phyloP scores from a whole-genome alignment of 257 asterid genomes.

The Rhazya stricta region DNA sequence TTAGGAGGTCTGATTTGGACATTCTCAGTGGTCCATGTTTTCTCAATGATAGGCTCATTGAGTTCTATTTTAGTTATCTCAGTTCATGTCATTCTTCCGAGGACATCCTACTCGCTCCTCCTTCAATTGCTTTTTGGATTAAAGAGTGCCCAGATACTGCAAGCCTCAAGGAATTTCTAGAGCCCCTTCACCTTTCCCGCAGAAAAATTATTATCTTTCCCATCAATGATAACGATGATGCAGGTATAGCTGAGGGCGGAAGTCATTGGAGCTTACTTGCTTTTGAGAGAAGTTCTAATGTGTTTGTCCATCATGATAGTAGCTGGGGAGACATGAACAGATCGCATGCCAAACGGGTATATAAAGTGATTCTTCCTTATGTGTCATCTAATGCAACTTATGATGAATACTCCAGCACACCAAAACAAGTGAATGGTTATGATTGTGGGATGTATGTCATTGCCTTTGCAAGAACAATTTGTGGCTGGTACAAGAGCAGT shows the following conservation, averaged over 20 bases:
- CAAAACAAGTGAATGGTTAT: slow-evolving; percentile 51
- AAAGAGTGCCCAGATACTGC: slow-evolving; percentile 60
- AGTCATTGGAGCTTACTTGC: slow-evolving; percentile 78
- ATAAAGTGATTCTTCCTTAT: slow-evolving; percentile 30
- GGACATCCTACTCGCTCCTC: slow-evolving; percentile 61
- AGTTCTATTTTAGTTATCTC: slow-evolving; percentile 74
- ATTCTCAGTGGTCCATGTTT: slow-evolving; percentile 63
- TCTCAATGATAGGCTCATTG: slow-evolving; percentile 78
- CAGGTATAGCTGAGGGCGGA: slow-evolving; percentile 69
- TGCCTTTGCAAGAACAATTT: slow-evolving; percentile 58
- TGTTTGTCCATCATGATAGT: slow-evolving; percentile 80
- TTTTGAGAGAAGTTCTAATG: slow-evolving; percentile 41
- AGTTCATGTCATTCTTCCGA: slow-evolving; percentile 41
- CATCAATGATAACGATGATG: slow-evolving; percentile 62
- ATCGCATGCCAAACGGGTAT: slow-evolving; percentile 39
- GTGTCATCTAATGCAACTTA: slow-evolving; percentile 27
- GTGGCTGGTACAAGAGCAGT: slow-evolving; percentile 46
- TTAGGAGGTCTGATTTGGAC: slow-evolving; percentile 63
- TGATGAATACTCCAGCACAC: slow-evolving; percentile 36
- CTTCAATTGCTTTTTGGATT: slow-evolving; percentile 80
- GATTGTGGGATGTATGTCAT: slow-evolving; percentile 80
- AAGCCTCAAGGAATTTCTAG: slow-evolving; percentile 50
- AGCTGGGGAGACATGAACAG: slow-evolving; percentile 28
- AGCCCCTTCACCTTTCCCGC: slow-evolving; percentile 54
- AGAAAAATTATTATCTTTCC: slow-evolving; percentile 66